Conservation (phyloP, 2,329 filamentous ascomycete genomes). For the Pseudocercospora eumusae region DNA sequence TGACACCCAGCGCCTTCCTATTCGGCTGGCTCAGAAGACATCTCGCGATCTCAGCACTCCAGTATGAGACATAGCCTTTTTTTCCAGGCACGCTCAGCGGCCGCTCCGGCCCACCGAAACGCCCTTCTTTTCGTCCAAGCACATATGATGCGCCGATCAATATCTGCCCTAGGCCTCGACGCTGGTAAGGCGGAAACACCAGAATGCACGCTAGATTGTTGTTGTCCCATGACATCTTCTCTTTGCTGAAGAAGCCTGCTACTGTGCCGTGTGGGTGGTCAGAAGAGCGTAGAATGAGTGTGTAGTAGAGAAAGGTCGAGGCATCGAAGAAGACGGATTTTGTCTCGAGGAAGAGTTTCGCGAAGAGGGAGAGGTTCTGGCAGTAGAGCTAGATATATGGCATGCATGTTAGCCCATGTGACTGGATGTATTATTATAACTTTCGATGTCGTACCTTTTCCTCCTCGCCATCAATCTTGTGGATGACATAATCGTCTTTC, state of each 20-base stretch:
- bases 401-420: slow-evolving; percentile 13
- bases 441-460: slow-evolving; percentile 55
- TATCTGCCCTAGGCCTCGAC: slow-evolving; percentile 80
- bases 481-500: slow-evolving; percentile 78
- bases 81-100: slow-evolving; percentile 83
- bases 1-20: slow-evolving; percentile 62
- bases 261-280: slow-evolving; percentile 54
- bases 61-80: slow-evolving; percentile 81
- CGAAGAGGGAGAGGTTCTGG: slow-evolving; percentile 93
- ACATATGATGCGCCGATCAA: slow-evolving; percentile 94
- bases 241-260: slow-evolving; percentile 97
- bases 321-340: slow-evolving; percentile 99
- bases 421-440: too few relatives aligned
- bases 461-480: slow-evolving; percentile 88
- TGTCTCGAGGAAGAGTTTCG: slow-evolving; percentile 95
- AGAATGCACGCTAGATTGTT: slow-evolving; percentile 97
- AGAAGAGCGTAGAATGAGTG: slow-evolving; percentile 68
- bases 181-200: slow-evolving; percentile 93
- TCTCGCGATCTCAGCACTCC: slow-evolving; percentile 81
- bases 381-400: slow-evolving; percentile 69
- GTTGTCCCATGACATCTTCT: slow-evolving; percentile 98
- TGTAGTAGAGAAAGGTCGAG: slow-evolving; percentile 88
- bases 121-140: slow-evolving; percentile 77
- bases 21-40: slow-evolving; percentile 53
- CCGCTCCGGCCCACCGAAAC: slow-evolving; percentile 90